phyloP scores from a whole-genome alignment of 2,329 filamentous ascomycete genomes.

The Aurifilum marmelostoma region DNA sequence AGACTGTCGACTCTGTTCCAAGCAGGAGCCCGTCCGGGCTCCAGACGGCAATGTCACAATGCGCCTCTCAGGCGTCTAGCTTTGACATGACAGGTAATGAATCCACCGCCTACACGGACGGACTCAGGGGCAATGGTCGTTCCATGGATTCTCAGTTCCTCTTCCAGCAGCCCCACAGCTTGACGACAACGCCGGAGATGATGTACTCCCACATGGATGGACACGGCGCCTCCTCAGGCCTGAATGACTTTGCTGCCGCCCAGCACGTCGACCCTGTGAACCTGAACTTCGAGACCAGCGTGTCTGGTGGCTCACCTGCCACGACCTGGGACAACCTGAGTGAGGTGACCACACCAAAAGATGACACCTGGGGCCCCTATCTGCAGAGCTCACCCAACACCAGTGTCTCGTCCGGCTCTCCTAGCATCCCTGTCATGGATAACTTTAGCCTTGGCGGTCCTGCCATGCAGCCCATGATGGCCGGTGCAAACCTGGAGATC shows the following conservation, averaged over 20 bases:
- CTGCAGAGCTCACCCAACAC: conserved; percentile 47
- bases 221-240: conserved; percentile 47
- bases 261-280: conserved; percentile 61
- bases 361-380: conserved; percentile 52
- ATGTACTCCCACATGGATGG: conserved; percentile 55
- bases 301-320: conserved; percentile 54
- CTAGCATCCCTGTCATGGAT: conserved; percentile 24
- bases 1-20: conserved; percentile 46
- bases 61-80: conserved; percentile 53
- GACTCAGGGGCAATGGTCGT: conserved; percentile 42
- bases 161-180: conserved; percentile 52
- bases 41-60: conserved; percentile 53
- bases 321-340: conserved; percentile 58
- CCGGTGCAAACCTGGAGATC: conserved; percentile 43
- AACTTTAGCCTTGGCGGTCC: conserved; percentile 26
- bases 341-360: conserved; percentile 55
- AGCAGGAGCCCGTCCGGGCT: conserved; percentile 49
- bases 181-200: conserved; percentile 52
- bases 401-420: conserved; percentile 35
- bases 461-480: conserved; percentile 40
- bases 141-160: conserved; percentile 56
- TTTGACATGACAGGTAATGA: conserved; percentile 58
- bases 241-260: conserved; percentile 48
- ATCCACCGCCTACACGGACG: conserved; percentile 45
- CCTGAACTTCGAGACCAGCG: conserved; percentile 54